Base-by-base conservation (phyloP, 139 green algal species). In the Chlamydomonas incerta region DNA sequence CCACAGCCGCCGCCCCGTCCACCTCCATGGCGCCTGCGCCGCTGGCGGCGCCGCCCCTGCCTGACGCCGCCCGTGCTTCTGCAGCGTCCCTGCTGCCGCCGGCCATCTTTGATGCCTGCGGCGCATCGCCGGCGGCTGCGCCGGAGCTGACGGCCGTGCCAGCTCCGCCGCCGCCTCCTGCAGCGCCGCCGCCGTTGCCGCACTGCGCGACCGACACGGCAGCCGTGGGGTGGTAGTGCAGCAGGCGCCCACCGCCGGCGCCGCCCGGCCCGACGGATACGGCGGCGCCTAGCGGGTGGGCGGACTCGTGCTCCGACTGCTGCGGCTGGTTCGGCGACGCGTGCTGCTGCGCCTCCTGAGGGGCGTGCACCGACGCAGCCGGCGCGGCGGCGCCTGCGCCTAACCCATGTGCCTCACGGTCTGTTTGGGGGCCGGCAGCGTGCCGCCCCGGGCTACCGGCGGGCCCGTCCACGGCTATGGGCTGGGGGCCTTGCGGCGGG, bases 231-330 rank as follows among this genome's bases (percentile, higher is more conserved):
- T 50, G 41, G 55, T 60, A 60, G 55, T 60, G 34, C 41, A 29
- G 47, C 26, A 46, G 37, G 31, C 66, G 35, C 13, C 74, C 74
- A 31, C 5, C n/a, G 58, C 20, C 35, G 76, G 35, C 76, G 11
- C 57, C 34, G 35, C 74, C 31, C 20, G 21, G 10, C 31, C 75
- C 34, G 35, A 8, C 34, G 21, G 24, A 57, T 63, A n/a, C 55
- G n/a, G 46, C 28, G 11, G 58, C 21, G 3, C 23, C 58, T 1
- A 10, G 13, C 35, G 34, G 47, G 5, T 70, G 57, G 21, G 67
- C 67, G 10, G 57, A 68, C 72, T 83, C 58, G 24, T 72, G 72
- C 66, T 71, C 37, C 34, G 66, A 80, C 66, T 84, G 69, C 72
- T 71, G 55, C 72, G 62, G 63, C 57, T 73, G 67, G 55, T 77